Base-by-base conservation (phyloP, 2,329 filamentous ascomycete species). In the Sporothrix dimorphospora region DNA sequence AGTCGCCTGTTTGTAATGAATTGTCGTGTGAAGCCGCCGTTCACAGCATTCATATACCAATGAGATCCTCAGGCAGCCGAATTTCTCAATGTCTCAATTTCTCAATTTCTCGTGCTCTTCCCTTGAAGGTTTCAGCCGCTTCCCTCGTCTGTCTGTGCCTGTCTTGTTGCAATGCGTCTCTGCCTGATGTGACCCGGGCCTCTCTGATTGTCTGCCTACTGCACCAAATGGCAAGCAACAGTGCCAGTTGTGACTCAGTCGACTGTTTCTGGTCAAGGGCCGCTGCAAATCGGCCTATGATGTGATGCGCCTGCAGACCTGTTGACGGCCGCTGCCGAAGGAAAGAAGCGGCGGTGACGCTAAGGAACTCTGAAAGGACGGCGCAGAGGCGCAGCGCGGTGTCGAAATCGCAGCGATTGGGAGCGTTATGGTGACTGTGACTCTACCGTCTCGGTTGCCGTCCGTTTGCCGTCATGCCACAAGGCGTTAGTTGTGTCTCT, bases 31-130 rank as follows among this genome's bases (percentile, higher is more conserved):
- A 49, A 68, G 30, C 7, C 42, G 42, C n/a, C n/a, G n/a, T n/a
- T 47, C 42, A 47, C 14, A 14, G 19, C 5, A 12, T 12, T 63
- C 38, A 63, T 63, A 42, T 63, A 42, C 57, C 34, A 42, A 63
- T 63, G 57, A 63, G 57, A 42, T 42, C 34, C 57, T 63, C 57
- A 63, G 57, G 57, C 57, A 63, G 34, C 57, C 38, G 57, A 40
- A 61, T 63, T 63, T 34, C 9, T 19, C 40, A 9, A 12, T 42
- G 19, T 40, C 30, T 27, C 53, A 7, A 30, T 55, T n/a, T n/a
- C n/a, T 30, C 4, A 30, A 12, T 21, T 59, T 55, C 30, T 57
- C 4, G 11, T 61, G 19, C 34, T 63, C n/a, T n/a, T 6, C 1
- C 4, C 11, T 14, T 55, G 9, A 12, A 47, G 1, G 24, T 55